Conservation (phyloP, 352 stramenopile species). For the Pythium vanterpoolii region DNA sequence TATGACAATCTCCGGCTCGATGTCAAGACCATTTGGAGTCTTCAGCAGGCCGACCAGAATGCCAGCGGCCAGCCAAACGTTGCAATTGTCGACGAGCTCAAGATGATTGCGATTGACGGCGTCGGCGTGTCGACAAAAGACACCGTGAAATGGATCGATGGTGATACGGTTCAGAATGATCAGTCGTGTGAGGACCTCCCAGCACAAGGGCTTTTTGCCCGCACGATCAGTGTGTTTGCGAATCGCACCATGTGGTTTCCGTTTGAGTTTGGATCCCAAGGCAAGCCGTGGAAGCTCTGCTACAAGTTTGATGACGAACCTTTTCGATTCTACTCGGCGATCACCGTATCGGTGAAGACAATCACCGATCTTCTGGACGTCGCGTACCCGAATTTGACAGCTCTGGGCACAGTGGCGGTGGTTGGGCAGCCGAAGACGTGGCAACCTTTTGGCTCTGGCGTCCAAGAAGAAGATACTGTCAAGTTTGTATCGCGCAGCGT, state of each 20-base stretch:
- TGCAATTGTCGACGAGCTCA: conserved; percentile 55
- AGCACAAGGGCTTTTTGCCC: conserved; percentile 32
- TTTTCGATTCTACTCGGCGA: conserved; percentile 38
- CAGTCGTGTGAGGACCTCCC: conserved; percentile 37
- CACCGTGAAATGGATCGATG: conserved; percentile 49
- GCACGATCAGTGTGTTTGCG: conserved; percentile 33
- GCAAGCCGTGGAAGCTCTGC: conserved; percentile 45
- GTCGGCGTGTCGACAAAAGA: conserved; percentile 52
- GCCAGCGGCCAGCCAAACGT: conserved; percentile 32
- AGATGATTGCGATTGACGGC: conserved; percentile 47
- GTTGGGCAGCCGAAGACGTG: conserved; percentile 49
- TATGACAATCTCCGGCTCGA: conserved; percentile 55
- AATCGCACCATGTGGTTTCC: conserved; percentile 48
- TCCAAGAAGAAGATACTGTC: conserved; percentile 35
- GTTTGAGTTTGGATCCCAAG: conserved; percentile 51
- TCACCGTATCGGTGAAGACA: conserved; percentile 50
- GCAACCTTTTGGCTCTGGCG: conserved; percentile 44
- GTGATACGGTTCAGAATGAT: conserved; percentile 7
- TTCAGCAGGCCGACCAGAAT: conserved; percentile 26
- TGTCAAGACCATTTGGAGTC: conserved; percentile 55
- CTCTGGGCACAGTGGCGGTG: conserved; percentile 36
- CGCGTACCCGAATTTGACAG: conserved; percentile 25
- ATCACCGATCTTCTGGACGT: conserved; percentile 43
- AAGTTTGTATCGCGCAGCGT: conserved; percentile 62
- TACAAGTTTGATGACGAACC: conserved; percentile 65